Base-by-base conservation (phyloP, 2,329 filamentous ascomycete species). In the Emmonsia crescens region DNA sequence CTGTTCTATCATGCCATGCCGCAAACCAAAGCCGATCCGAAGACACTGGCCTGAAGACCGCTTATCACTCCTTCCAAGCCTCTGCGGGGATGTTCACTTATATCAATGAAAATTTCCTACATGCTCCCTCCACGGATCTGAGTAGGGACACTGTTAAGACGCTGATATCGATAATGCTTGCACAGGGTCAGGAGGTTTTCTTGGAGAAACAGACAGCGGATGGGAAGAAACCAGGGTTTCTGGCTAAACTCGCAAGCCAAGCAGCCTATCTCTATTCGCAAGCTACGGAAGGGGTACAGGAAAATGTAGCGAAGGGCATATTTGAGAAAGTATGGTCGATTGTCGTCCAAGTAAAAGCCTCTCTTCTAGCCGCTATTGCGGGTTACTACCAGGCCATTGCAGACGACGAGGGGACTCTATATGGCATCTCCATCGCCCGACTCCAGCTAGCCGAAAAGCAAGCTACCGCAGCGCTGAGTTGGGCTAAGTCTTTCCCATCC, bases 41-140 rank as follows among this genome's bases (percentile, higher is more conserved):
- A 72, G 94, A 99, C 71, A 83, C 89, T 5, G 93, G 93, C 40
- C 83, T 97, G 73, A 99, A 99, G 78, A 93, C 91, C 16, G 91
- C 94, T 21, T 99, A 97, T 73, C 93, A 99, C 75, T 96, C 92
- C 24, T 97, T 97, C 78, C 94, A 99, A 75, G 94, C 94, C 48
- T 92, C 93, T 8, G 94, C 94, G 10, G 94, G 94, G 78, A 99
- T 99, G 94, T 99, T 97, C 75, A 97, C 93, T 60, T 99, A 99
- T 71, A 99, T 99, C 79, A 99, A 99, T 76, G 94, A 99, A 77
- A 99, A 99, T 78, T 99, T 99, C 73, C 80, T 99, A 42, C 94
- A 99, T 71, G 94, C 94, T 1, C 94, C 95, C 0, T 96, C 92
- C 9, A 92, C 90, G n/a, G 94, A 99, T 71, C 78, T 99, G 56